Percentiles rank a stretch among this genome's conserved stretches.
These are phyloP conservation scores for Colletotrichum cordylinicola DNA, from an alignment of 2,329 filamentous ascomycete genomes.

Conservation along the genomic window DNA sequence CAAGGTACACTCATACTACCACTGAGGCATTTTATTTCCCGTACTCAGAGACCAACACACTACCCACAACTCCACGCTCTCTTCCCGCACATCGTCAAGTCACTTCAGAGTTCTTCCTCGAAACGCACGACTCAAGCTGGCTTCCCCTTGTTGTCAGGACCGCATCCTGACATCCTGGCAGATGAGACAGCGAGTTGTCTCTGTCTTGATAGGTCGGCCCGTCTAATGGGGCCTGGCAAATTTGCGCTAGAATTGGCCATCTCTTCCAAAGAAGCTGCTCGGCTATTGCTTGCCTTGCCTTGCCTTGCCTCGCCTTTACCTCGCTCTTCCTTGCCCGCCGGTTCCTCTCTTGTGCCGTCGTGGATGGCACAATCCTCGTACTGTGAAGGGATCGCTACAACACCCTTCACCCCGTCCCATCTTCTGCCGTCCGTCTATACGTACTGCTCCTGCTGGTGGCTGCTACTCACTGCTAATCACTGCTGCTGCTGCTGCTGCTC, in stretches of 20 bases:
- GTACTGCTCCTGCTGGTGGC: neutral
- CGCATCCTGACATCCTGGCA: slow-evolving; percentile 20
- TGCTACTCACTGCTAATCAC: neutral
- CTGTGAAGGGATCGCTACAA: neutral
- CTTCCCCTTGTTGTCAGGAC: slow-evolving; percentile 22
- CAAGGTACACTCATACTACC: slow-evolving; percentile 8
- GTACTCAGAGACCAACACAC: slow-evolving; percentile 1
- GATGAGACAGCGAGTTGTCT: slow-evolving; percentile 23
- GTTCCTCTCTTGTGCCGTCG: neutral
- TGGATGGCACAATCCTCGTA: neutral
- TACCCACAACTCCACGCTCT: slow-evolving; percentile 4
- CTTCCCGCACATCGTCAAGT: slow-evolving; percentile 11
- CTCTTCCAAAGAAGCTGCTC: slow-evolving; percentile 8
- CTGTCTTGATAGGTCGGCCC: slow-evolving; percentile 24
- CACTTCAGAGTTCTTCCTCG: slow-evolving; percentile 21
- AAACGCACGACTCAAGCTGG: slow-evolving; percentile 23
- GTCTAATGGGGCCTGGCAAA: slow-evolving; percentile 21
- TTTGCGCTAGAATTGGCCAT: slow-evolving; percentile 21
- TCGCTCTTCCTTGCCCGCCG: neutral
- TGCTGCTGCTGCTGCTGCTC: neutral
- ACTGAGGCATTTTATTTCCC: slow-evolving; percentile 21
- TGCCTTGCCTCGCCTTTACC: neutral
- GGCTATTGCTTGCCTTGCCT: slow-evolving; percentile 3
- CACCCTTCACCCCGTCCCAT: neutral
- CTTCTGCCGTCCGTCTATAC: neutral